Evolutionary conservation across 164 flowering plant species (phyloP), one percentile per base, ranked within the genome.

Genomic region (Paratinospora sagittata): DNA sequence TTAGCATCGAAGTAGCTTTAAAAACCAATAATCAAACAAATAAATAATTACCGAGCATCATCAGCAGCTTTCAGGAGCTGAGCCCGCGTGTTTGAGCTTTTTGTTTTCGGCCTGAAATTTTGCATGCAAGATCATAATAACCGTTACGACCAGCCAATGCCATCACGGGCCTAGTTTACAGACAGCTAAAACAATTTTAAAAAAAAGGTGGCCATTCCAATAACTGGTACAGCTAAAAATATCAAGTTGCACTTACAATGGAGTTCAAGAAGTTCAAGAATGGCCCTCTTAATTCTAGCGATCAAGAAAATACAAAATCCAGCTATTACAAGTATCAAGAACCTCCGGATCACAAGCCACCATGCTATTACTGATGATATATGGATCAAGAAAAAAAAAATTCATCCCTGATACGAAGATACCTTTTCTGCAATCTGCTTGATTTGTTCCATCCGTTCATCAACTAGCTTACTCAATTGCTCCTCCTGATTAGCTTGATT

Each of bases 401-500:
- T n/a, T 19, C 8, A 39, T 63, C 41, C 24, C 67, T 47, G 66
- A 37, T 70, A 72, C 41, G 7, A 58, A 30, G 84, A 69, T 6
- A 86, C 85, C 83, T 91, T 90, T 73, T 83, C 72, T 1, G 94
- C 96, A 71, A 95, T 66, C 63, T 74, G 73, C 68, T 74, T 78
- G 36, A 96, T 85, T 73, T 86, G 86, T 62, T 85, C 74, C 73
- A 96, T 69, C 76, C 97, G 84, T 73, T 86, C 97, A 30, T 91
- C 90, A 19, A 93, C 89, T 36, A 93, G 70, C 76, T 90, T 81
- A 73, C 66, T 74, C 70, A 96, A 77, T 80, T 89, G 93, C 75
- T 96, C 88, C 75, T 88, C 96, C 79, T 80, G 87, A 39, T 74
- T 83, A 23, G 73, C 61, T 65, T 81, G 82, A 68, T 74, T 80